These are phyloP conservation scores for Gautieria morchelliformis DNA, from an alignment of 768 basidiomycete species.

Conservation along the genomic window DNA sequence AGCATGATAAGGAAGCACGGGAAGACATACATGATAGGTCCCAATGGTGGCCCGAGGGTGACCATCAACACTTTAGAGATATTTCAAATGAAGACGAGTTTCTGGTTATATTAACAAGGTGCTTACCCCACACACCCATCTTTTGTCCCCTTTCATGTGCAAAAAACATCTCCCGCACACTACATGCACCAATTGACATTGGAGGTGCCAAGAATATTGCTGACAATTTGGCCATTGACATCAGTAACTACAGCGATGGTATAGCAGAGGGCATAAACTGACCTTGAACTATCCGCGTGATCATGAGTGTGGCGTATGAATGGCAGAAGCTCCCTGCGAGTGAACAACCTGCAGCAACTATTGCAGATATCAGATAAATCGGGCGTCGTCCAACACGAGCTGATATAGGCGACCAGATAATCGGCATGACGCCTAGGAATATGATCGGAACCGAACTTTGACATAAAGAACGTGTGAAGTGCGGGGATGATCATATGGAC, in stretches of 20 bases:
- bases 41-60: background rate
- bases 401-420: background rate
- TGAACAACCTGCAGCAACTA: background rate
- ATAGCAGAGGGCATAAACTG: background rate
- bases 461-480: background rate
- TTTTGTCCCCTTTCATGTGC: background rate
- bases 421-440: background rate
- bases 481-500: background rate
- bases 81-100: background rate
- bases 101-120: background rate
- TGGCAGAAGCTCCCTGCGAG: background rate
- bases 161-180: background rate
- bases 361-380: background rate
- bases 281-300: background rate
- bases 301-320: conserved; percentile 2
- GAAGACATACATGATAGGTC: background rate
- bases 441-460: background rate
- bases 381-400: background rate
- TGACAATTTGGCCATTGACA: background rate
- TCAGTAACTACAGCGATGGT: background rate
- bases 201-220: conserved; percentile 1
- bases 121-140: background rate
- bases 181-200: conserved; percentile 1
- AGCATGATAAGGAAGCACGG: background rate
- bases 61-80: background rate